Evolutionary conservation across 768 basidiomycete species (phyloP).

Genomic region (Lactarius psammicola): DNA sequence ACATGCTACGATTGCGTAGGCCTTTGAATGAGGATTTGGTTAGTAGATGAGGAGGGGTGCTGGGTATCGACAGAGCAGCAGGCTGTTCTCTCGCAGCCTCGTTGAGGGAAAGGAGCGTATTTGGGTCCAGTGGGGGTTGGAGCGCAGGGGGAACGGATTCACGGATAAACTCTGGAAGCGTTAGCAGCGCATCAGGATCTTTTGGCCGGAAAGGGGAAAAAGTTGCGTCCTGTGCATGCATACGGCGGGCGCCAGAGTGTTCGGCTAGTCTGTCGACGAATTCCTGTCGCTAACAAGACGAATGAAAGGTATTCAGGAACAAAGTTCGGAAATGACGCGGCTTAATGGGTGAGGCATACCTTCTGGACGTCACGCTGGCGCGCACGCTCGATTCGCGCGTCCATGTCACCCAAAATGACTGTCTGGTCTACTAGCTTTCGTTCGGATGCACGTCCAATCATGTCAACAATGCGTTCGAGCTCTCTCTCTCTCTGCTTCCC

Average conservation of each 20-base stretch:
- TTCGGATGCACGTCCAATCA: slow-evolving; percentile 68
- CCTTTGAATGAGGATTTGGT: slow-evolving; percentile 34
- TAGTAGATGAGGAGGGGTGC: slow-evolving; percentile 36
- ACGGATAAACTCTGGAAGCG: slow-evolving; percentile 46
- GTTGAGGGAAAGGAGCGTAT: slow-evolving; percentile 34
- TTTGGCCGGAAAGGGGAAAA: slow-evolving; percentile 37
- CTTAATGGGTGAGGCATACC: slow-evolving; percentile 41
- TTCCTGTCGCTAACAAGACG: slow-evolving; percentile 52
- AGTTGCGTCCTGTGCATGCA: slow-evolving; percentile 77
- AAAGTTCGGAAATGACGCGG: slow-evolving; percentile 7
- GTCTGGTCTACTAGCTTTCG: slow-evolving; percentile 69
- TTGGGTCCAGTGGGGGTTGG: slow-evolving; percentile 20
- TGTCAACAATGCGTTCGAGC: slow-evolving; percentile 66
- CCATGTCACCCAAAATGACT: slow-evolving; percentile 60
- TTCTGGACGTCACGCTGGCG: slow-evolving; percentile 60
- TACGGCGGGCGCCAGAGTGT: slow-evolving; percentile 70
- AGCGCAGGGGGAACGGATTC: slow-evolving; percentile 25
- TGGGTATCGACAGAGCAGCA: slow-evolving; percentile 31
- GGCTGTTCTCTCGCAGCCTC: slow-evolving; percentile 44
- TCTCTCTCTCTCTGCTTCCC: slow-evolving; percentile 56
- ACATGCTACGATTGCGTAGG: slow-evolving; percentile 38
- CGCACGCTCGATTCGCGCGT: slow-evolving; percentile 52
- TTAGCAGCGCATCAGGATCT: slow-evolving; percentile 49
- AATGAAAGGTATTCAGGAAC: slow-evolving; percentile 8
- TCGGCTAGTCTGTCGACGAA: slow-evolving; percentile 73